Conservation (phyloP, 805 yeast species). For the Cyberlindnera saturnus region DNA sequence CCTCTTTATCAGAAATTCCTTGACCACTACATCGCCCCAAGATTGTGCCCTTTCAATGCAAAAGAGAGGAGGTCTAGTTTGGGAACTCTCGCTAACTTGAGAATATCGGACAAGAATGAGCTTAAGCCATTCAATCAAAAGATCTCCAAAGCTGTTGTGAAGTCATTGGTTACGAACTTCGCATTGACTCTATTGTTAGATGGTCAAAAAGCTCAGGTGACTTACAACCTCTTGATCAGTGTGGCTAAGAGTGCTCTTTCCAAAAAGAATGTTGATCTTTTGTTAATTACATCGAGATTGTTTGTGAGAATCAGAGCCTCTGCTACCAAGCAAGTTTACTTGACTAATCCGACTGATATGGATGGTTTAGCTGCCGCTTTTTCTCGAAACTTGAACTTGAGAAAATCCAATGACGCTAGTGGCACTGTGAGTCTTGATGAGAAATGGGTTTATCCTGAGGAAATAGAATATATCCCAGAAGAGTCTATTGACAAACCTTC, state of each 20-base stretch:
- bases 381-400: slow-evolving; percentile 37
- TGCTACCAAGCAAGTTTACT: slow-evolving; percentile 36
- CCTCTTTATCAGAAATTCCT: slow-evolving; percentile 16
- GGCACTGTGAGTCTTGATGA: slow-evolving; percentile 21
- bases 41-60: slow-evolving; percentile 6
- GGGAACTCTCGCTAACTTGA: slow-evolving; percentile 9
- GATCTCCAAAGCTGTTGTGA: slow-evolving; percentile 13
- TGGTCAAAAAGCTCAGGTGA: slow-evolving; percentile 24
- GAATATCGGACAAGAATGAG: background rate
- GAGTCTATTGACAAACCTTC: slow-evolving; percentile 37
- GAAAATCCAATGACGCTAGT: slow-evolving; percentile 15
- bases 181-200: slow-evolving; percentile 19
- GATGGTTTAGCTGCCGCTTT: slow-evolving; percentile 60
- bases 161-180: slow-evolving; percentile 23
- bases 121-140: slow-evolving; percentile 7
- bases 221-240: slow-evolving; percentile 21
- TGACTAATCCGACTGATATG: slow-evolving; percentile 52
- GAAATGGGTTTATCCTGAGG: slow-evolving; percentile 61
- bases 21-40: slow-evolving; percentile 21
- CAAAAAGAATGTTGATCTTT: slow-evolving; percentile 29
- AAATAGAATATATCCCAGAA: slow-evolving; percentile 40
- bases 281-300: slow-evolving; percentile 45
- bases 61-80: slow-evolving; percentile 25
- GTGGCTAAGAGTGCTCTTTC: slow-evolving; percentile 32
- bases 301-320: slow-evolving; percentile 51